These are phyloP conservation scores for Zizania latifolia DNA, from an alignment of 176 grass and related monocot genomes.

Conservation along the genomic window DNA sequence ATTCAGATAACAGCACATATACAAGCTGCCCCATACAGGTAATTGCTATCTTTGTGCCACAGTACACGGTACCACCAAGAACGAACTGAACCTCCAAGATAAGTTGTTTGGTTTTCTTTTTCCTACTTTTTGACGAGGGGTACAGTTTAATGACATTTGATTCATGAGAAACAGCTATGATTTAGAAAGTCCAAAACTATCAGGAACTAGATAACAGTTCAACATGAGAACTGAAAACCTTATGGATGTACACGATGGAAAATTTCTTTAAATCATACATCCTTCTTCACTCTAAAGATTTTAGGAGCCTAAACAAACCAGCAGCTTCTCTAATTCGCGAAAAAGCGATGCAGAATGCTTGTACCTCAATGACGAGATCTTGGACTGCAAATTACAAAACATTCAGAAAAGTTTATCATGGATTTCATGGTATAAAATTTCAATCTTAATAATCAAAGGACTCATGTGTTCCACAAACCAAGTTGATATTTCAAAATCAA, in stretches of 20 bases:
- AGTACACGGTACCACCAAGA: background rate
- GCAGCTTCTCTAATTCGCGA: constrained; percentile 85
- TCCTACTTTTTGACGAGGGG: background rate
- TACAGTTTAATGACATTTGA: background rate
- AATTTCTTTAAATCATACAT: background rate
- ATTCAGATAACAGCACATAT: background rate
- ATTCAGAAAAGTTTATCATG: constrained; percentile 6
- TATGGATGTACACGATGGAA: background rate
- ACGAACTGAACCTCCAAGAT: background rate
- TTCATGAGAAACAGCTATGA: background rate
- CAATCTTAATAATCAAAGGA: background rate
- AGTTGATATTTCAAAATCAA: background rate
- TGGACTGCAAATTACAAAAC: constrained; percentile 54
- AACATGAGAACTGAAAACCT: background rate
- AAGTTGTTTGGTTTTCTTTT: background rate
- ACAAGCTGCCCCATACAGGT: background rate
- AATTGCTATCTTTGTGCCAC: background rate
- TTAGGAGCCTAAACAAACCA: constrained; percentile 82
- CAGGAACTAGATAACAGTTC: background rate
- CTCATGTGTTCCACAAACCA: background rate
- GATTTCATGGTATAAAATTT: background rate
- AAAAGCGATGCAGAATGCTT: constrained; percentile 94
- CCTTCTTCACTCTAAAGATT: constrained; percentile 63
- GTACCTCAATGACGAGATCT: constrained; percentile 92
- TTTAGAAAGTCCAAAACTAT: background rate